phyloP scores from a whole-genome alignment of 441 rosid species.

The Aquilaria agallochum region DNA sequence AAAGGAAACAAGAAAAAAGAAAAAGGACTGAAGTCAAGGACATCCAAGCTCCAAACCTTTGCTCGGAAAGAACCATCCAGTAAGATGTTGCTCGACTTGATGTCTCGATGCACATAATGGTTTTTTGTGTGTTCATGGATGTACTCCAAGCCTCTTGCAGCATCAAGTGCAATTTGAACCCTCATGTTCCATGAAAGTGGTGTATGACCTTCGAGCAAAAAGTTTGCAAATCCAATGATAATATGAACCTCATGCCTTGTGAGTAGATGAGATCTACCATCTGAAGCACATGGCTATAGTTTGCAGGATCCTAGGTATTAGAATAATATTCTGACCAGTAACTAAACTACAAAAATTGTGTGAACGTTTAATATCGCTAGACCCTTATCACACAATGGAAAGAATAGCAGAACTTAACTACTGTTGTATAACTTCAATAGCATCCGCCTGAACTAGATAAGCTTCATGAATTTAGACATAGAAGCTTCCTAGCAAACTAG shows the following conservation, averaged over 20 bases:
- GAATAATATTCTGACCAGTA: not conserved
- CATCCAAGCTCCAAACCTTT: conserved; percentile 40
- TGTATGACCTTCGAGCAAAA: conserved; percentile 61
- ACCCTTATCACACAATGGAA: no score
- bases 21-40: no score
- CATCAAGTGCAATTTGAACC: conserved; percentile 87
- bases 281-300: not conserved
- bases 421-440: no score
- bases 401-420: no score
- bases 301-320: not conserved
- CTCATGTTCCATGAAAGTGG: conserved; percentile 93
- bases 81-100: conserved; percentile 92
- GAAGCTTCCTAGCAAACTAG: no score
- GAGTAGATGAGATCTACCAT: conserved; percentile 1
- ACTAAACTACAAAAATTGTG: not conserved
- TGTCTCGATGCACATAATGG: conserved; percentile 94
- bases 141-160: conserved; percentile 95
- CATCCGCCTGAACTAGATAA: no score
- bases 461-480: no score
- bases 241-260: conserved; percentile 1
- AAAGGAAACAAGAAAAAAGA: conserved; percentile 4
- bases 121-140: conserved; percentile 95
- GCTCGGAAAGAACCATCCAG: conserved; percentile 88
- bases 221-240: conserved; percentile 10
- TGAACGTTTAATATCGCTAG: no score